Evolutionary conservation across 345 rosid genomes (phyloP), one percentile per base, ranked within the genome.

Genomic region (Heritiera fomes): DNA sequence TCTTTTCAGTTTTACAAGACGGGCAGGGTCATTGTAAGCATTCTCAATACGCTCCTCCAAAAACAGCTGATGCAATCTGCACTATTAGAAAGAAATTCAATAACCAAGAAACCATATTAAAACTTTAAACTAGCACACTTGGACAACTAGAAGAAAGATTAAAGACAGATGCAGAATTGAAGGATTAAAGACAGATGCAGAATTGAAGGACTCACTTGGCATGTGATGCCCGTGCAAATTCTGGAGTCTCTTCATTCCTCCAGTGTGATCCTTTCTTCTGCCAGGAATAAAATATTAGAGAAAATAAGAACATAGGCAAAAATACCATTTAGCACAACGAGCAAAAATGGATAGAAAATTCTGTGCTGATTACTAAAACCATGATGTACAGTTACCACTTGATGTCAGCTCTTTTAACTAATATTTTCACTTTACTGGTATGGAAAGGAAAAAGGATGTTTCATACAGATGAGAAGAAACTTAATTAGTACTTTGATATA

Each of bases 61-160:
- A 84, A 97, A 91, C 80, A 94, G 85, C 81, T 97, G 94, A 86
- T 89, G 98, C 90, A 97, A 82, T 86, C 99, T 96, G 97, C 86
- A 86, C 70, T 76, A 88, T 82, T 78, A 73, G 78, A 75, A 81
- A 87, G 78, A 15, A 75, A 77, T 79, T 79, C 84, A 58, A 80
- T 76, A 68, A 87, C 76, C 77, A 73, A 81, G 28, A 38, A 64
- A 76, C 47, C 32, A 18, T 34, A 76, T 28, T 46, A n/a, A 34
- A 43, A 38, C 72, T 32, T 75, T 78, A 59, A 76, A 9, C 61
- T 60, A 52, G 66, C 38, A 67, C 3, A n/a, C 76, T 23, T 58
- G 38, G 20, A 55, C 53, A 60, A 73, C 81, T 80, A 79, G 74
- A 17, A 61, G 60, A 79, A 65, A 72, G 43, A 71, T 59, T 53